These are phyloP conservation scores for Cordyceps cicadae DNA, from an alignment of 2,329 filamentous ascomycete species.

Conservation along the genomic window DNA sequence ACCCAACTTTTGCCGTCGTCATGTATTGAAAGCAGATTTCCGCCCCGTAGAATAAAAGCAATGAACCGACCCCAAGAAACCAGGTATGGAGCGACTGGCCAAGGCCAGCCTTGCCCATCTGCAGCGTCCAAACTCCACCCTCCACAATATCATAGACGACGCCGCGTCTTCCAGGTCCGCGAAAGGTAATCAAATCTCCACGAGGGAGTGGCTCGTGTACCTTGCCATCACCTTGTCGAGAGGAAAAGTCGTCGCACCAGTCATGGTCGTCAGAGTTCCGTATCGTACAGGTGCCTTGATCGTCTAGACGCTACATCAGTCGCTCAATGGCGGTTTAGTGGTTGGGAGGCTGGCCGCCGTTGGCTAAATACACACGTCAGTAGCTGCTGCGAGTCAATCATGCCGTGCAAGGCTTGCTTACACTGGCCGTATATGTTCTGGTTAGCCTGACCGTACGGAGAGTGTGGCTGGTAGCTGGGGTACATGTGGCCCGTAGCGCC, in stretches of 20 bases:
- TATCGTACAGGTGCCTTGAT: background rate
- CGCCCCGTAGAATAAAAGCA: background rate
- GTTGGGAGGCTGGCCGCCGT: constrained; percentile 8
- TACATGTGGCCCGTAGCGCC: constrained; percentile 36
- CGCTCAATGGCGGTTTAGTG: background rate
- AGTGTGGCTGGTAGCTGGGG: constrained; percentile 41
- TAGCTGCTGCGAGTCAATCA: background rate
- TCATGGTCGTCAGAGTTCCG: background rate
- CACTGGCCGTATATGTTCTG: constrained; percentile 47
- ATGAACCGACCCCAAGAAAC: background rate
- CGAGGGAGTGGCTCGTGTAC: background rate
- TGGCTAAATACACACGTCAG: constrained; percentile 10
- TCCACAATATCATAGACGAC: constrained; percentile 5
- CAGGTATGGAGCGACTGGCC: background rate
- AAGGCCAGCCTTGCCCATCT: background rate
- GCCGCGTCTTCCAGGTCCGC: constrained; percentile 6
- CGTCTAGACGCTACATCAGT: background rate
- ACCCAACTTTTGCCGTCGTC: background rate
- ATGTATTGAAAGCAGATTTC: background rate
- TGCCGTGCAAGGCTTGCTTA: constrained; percentile 15
- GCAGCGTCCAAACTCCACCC: constrained; percentile 7
- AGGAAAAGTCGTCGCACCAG: background rate
- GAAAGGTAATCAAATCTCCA: background rate
- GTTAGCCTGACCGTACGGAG: constrained; percentile 42
- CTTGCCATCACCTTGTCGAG: background rate